Conservation (phyloP, 495 filamentous ascomycete genomes). For the Aspergillus diversus region DNA sequence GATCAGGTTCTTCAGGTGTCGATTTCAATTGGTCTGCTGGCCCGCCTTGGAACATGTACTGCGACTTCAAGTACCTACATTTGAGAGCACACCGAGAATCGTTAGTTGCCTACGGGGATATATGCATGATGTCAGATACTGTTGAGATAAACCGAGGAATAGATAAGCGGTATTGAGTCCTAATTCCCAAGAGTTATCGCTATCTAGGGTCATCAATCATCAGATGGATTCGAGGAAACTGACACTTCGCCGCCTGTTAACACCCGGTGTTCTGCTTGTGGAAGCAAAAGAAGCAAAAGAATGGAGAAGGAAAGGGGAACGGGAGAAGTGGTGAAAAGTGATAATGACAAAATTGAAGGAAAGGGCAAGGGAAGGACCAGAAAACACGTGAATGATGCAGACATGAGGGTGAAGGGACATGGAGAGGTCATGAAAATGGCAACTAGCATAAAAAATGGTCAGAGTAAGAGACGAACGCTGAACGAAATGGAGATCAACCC, state of each 20-base stretch:
- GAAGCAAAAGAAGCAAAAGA: slow-evolving; percentile 10
- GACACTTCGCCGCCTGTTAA: slow-evolving; percentile 3
- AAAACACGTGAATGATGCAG: neutral
- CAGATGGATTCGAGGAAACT: slow-evolving; percentile 11
- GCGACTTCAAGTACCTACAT: neutral
- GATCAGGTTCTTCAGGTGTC: slow-evolving; percentile 3
- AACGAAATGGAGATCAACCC: neutral
- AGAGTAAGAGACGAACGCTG: too few relatives aligned
- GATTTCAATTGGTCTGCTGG: slow-evolving; percentile 5
- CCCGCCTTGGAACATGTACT: neutral
- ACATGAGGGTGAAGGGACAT: neutral
- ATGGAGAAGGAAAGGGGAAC: slow-evolving; percentile 9
- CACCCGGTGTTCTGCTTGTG: slow-evolving; percentile 15
- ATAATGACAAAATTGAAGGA: neutral
- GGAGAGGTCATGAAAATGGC: neutral
- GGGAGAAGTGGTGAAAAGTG: neutral
- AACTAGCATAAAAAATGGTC: neutral
- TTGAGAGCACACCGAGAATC: neutral
- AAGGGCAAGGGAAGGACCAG: neutral
- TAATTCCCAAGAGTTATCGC: slow-evolving; percentile 12
- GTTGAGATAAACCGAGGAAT: neutral
- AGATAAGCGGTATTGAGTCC: neutral
- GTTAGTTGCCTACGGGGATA: neutral
- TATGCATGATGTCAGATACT: slow-evolving; percentile 1
- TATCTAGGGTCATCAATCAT: slow-evolving; percentile 23